Evolutionary conservation across 2,329 filamentous ascomycete genomes (phyloP), one percentile per base, ranked within the genome.

Genomic region (Neodidymelliopsis sp.): DNA sequence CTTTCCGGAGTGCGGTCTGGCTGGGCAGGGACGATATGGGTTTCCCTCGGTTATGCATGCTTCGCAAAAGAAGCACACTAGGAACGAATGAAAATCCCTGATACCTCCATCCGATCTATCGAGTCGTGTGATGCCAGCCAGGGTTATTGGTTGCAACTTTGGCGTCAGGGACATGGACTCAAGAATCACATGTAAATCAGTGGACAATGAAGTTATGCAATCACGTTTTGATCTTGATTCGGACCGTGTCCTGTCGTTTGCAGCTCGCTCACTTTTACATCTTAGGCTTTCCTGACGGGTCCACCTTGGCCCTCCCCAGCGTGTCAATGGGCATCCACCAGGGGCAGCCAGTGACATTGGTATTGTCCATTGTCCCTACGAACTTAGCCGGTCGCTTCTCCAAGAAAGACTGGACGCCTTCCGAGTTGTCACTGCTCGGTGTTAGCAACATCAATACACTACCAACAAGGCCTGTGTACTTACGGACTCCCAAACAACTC

Each of bases 391-490:
- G 76, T 38, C 87, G 76, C 76, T 90, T 90, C 73, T 89, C 77
- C 65, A 89, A 70, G 68, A 90, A 90, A n/a, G 84, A 84, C 43
- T 77, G 65, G 6, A 89, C 82, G 2, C 87, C 87, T 66, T 90
- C 88, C 25, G 79, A 79, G 41, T 86, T 83, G 61, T 90, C 88
- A 56, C 79, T 82, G 30, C 20, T 11, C 7, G 7, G 6, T 15
- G 19, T 53, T 27, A 62, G 54, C 36, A 31, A 27, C 15, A 25
- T 5, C 13, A 36, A 16, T 11, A n/a, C 13, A 23, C 20, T 22
- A 47, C 18, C 19, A 30, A 12, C 11, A 11, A n/a, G n/a, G n/a
- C n/a, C n/a, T n/a, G n/a, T n/a, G n/a, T 2, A 65, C 74, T 70
- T 60, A 75, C 74, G 55, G 53, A 51, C 72, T 81, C 8, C 73